Conservation (phyloP, 2,329 filamentous ascomycete species). For the Cladosporium halotolerans region DNA sequence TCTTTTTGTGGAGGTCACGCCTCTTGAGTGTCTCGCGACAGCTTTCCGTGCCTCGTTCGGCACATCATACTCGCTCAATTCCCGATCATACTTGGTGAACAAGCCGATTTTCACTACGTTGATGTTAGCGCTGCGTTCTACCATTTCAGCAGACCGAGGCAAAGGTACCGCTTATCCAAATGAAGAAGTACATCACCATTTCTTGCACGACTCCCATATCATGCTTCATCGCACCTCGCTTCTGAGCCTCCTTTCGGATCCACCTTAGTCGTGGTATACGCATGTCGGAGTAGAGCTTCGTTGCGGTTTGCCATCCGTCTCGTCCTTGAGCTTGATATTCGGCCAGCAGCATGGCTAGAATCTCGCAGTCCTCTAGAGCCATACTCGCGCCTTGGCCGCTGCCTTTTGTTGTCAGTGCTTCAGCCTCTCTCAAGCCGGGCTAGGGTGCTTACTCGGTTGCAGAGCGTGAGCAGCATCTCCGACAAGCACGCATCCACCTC, state of each 20-base stretch:
- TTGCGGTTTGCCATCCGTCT: constrained; percentile 1
- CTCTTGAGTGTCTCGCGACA: background rate
- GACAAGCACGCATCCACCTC: constrained; percentile 44
- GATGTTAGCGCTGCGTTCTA: background rate
- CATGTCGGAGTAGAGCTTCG: constrained; percentile 11
- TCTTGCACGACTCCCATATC: constrained; percentile 11
- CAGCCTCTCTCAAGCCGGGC: background rate
- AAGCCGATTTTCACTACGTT: background rate
- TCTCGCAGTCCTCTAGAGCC: constrained; percentile 49
- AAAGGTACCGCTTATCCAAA: constrained; percentile 7
- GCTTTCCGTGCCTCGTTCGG: background rate
- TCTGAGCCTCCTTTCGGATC: constrained; percentile 7
- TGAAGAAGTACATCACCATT: constrained; percentile 13
- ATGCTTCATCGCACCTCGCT: constrained; percentile 6
- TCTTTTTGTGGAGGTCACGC: background rate
- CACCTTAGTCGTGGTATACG: constrained; percentile 9
- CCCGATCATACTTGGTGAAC: background rate
- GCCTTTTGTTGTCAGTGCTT: constrained; percentile 13
- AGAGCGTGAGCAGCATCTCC: constrained; percentile 55
- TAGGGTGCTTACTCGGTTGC: constrained; percentile 33
- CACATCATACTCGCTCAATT: background rate
- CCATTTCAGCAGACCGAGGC: background rate
- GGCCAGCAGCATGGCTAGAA: constrained; percentile 36
- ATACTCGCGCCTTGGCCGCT: constrained; percentile 51
- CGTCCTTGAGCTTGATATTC: constrained; percentile 9